A percentile compares a stretch with the other conserved stretches of the same genome.
These are phyloP conservation scores for Styphnolobium japonicum DNA, from an alignment of 306 rosid species.

Conservation along the genomic window DNA sequence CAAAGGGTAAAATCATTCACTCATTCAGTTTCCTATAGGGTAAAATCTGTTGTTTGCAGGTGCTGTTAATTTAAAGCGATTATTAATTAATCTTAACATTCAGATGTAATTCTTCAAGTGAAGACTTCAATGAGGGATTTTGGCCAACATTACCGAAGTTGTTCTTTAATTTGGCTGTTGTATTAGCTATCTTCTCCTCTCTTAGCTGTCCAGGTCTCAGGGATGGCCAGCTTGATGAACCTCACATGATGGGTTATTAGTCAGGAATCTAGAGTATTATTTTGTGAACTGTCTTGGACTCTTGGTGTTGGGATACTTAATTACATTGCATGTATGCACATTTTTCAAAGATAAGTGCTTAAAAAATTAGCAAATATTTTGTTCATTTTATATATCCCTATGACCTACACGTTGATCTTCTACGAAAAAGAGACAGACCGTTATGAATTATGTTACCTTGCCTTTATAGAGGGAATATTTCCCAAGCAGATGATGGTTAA, in stretches of 20 bases:
- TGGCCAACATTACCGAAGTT: not conserved
- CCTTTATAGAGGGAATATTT: too few relatives aligned
- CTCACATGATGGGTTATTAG: not conserved
- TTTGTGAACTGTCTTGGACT: too few relatives aligned
- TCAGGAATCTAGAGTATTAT: too few relatives aligned
- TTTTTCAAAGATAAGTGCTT: not conserved
- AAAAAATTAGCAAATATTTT: not conserved
- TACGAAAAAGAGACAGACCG: not conserved
- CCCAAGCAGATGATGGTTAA: not conserved
- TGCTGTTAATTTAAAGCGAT: not conserved
- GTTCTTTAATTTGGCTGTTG: not conserved
- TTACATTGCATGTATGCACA: not conserved
- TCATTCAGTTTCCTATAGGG: not conserved
- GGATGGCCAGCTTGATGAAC: conserved; percentile 9
- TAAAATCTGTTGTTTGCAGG: not conserved
- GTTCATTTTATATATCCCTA: not conserved
- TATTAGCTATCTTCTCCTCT: not conserved
- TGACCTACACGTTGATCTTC: not conserved
- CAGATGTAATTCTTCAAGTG: not conserved
- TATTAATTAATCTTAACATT: not conserved
- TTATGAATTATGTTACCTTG: not conserved
- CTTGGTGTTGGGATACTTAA: too few relatives aligned
- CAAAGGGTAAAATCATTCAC: not conserved
- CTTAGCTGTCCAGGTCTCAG: not conserved
- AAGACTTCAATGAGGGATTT: not conserved